phyloP scores from a whole-genome alignment of 495 filamentous ascomycete species.

The Penicillium lagena region DNA sequence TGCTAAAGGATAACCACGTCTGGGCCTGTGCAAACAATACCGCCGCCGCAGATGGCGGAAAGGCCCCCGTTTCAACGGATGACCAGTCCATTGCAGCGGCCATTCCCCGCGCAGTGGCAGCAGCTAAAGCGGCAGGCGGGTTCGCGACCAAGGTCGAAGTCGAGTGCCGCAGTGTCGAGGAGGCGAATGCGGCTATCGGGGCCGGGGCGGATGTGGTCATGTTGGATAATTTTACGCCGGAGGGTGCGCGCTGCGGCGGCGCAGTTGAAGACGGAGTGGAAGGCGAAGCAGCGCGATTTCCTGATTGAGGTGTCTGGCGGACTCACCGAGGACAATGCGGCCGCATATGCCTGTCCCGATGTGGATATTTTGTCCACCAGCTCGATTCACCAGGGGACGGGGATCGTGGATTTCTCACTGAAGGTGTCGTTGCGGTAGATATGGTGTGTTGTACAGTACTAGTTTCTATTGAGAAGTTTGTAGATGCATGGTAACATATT shows the following conservation, averaged over 20 bases:
- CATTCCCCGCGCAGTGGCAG: slow-evolving; percentile 74
- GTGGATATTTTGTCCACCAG: slow-evolving; percentile 94
- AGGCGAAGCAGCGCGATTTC: slow-evolving; percentile 52
- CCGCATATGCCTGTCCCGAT: slow-evolving; percentile 73
- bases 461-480: too few relatives aligned
- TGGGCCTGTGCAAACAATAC: slow-evolving; percentile 64
- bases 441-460: slow-evolving; percentile 4
- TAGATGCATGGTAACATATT: not conserved
- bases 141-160: slow-evolving; percentile 95
- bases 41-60: slow-evolving; percentile 16
- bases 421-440: slow-evolving; percentile 59
- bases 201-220: slow-evolving; percentile 95
- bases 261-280: slow-evolving; percentile 72
- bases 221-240: slow-evolving; percentile 87
- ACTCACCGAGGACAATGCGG: slow-evolving; percentile 77
- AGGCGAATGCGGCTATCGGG: slow-evolving; percentile 82
- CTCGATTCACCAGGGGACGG: slow-evolving; percentile 90
- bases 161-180: slow-evolving; percentile 78
- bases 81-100: slow-evolving; percentile 44
- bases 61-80: slow-evolving; percentile 1
- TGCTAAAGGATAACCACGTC: slow-evolving; percentile 98
- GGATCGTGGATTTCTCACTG: slow-evolving; percentile 90
- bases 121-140: slow-evolving; percentile 78
- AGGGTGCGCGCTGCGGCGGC: slow-evolving; percentile 62
- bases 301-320: slow-evolving; percentile 91